phyloP scores from a whole-genome alignment of 2,329 filamentous ascomycete genomes.

The Aureobasidium sp. region DNA sequence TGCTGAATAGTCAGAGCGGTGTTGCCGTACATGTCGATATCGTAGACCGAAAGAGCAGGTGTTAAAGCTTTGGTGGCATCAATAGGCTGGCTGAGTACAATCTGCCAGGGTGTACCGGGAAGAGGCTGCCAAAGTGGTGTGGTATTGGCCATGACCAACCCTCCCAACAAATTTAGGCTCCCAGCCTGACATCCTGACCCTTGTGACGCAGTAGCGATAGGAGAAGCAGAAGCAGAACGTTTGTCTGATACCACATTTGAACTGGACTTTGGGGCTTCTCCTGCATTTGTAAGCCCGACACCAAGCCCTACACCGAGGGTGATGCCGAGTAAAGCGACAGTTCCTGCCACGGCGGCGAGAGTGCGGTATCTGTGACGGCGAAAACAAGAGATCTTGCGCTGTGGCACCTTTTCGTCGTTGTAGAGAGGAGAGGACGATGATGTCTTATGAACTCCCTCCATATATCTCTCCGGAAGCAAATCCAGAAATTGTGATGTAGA shows the following conservation, averaged over 20 bases:
- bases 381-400: not conserved
- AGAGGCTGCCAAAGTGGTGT: conserved; percentile 44
- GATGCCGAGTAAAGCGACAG: conserved; percentile 15
- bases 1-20: conserved; percentile 38
- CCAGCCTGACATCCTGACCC: not conserved
- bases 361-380: not conserved
- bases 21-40: conserved; percentile 55
- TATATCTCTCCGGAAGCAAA: not conserved
- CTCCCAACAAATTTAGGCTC: not conserved
- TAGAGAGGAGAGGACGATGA: not conserved
- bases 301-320: conserved; percentile 17
- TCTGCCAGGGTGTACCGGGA: conserved; percentile 53
- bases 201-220: not conserved
- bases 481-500: not conserved
- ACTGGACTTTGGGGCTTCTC: not conserved
- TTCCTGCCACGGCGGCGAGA: conserved; percentile 1
- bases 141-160: not conserved
- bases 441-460: not conserved
- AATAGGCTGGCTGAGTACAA: conserved; percentile 45
- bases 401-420: not conserved
- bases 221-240: not conserved
- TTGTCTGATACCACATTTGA: not conserved
- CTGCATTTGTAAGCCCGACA: conserved; percentile 8
- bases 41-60: conserved; percentile 50
- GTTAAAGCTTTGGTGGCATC: conserved; percentile 25